Evolutionary conservation across 441 rosid genomes (phyloP).

Genomic region (Mallotus japonicus): DNA sequence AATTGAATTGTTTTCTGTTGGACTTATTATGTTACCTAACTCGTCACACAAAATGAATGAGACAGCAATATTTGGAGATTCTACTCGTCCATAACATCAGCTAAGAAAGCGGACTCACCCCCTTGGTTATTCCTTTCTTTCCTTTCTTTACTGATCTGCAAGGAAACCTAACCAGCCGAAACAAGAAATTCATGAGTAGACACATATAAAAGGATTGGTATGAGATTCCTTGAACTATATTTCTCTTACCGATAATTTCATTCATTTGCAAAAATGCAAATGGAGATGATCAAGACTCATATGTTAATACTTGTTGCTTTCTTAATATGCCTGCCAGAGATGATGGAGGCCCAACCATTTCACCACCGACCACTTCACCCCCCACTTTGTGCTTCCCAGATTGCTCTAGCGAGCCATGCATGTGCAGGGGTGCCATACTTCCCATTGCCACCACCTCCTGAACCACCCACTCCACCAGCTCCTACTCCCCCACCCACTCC

Average conservation of each 20-base stretch:
- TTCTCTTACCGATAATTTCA: background rate
- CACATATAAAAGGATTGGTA: slow-evolving; percentile 22
- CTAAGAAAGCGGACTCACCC: slow-evolving; percentile 21
- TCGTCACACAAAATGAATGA: slow-evolving; percentile 32
- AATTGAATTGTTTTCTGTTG: background rate
- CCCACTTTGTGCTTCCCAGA: slow-evolving; percentile 56
- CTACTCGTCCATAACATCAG: slow-evolving; percentile 21
- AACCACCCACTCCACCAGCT: slow-evolving; percentile 21
- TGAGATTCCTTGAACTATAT: background rate
- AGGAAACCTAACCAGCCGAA: slow-evolving; percentile 15
- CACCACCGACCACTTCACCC: slow-evolving; percentile 39
- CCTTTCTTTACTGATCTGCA: background rate
- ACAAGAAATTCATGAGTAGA: slow-evolving; percentile 21
- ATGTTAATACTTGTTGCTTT: slow-evolving; percentile 6
- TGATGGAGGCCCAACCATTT: slow-evolving; percentile 22
- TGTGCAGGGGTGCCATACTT: slow-evolving; percentile 33
- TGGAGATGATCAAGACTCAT: slow-evolving; percentile 29
- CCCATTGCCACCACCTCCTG: slow-evolving; percentile 14
- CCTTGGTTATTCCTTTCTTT: slow-evolving; percentile 19
- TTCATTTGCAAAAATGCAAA: slow-evolving; percentile 13
- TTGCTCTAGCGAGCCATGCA: slow-evolving; percentile 49
- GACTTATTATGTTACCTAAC: slow-evolving; percentile 24
- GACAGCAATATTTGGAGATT: slow-evolving; percentile 16
- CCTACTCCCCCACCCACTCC: slow-evolving; percentile 16
- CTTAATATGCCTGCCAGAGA: slow-evolving; percentile 6